phyloP scores from a whole-genome alignment of 2,329 filamentous ascomycete genomes.

The Trichoderma arundinaceum region DNA sequence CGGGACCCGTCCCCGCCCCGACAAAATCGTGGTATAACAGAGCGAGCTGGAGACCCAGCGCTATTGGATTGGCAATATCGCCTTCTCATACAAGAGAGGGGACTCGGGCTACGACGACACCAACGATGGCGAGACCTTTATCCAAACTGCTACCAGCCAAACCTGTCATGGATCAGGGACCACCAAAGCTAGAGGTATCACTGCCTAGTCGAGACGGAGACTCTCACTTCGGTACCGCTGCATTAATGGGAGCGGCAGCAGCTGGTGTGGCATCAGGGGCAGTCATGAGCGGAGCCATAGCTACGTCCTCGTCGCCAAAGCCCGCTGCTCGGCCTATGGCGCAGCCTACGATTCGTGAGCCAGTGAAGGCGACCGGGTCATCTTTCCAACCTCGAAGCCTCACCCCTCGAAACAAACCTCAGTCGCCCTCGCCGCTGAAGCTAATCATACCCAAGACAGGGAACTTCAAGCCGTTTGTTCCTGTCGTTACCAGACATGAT shows the following conservation, averaged over 20 bases:
- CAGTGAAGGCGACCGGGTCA: not conserved
- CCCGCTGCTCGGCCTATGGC: constrained; percentile 6
- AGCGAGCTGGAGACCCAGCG: constrained; percentile 44
- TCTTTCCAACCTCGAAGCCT: constrained; percentile 19
- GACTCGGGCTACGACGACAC: constrained; percentile 33
- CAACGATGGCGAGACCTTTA: constrained; percentile 41
- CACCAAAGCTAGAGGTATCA: constrained; percentile 14
- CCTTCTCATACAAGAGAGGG: constrained; percentile 38
- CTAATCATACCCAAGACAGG: constrained; percentile 40
- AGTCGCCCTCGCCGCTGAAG: constrained; percentile 38
- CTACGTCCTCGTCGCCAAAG: constrained; percentile 14
- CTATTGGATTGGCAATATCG: constrained; percentile 55
- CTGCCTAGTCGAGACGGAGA: constrained; percentile 17
- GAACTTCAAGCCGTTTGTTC: constrained; percentile 17
- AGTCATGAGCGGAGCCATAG: constrained; percentile 25
- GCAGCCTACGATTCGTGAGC: constrained; percentile 9
- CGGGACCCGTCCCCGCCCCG: constrained; percentile 35
- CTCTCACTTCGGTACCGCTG: not conserved
- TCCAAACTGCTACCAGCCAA: constrained; percentile 55
- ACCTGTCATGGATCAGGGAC: constrained; percentile 48
- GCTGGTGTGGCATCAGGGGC: constrained; percentile 31
- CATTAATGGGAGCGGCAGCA: constrained; percentile 15
- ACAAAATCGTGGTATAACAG: constrained; percentile 38
- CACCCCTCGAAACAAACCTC: constrained; percentile 31
- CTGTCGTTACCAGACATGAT: constrained; percentile 40